phyloP scores from a whole-genome alignment of 108 stramenopile species.

The Cyclotella cryptica region DNA sequence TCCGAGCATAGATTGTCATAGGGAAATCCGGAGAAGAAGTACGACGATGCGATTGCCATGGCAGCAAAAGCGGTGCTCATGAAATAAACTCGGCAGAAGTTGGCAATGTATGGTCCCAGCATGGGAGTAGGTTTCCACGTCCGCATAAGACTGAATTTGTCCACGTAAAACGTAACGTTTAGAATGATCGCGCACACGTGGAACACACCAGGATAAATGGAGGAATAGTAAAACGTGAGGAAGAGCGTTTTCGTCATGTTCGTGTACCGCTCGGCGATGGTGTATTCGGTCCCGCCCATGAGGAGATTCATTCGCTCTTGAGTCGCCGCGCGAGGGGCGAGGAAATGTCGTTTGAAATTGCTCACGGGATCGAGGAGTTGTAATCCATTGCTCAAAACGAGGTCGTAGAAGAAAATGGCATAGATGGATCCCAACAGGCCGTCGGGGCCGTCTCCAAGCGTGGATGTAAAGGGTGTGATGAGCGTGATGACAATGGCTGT shows the following conservation, averaged over 20 bases:
- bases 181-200: slow-evolving; percentile 78
- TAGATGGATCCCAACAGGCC: slow-evolving; percentile 45
- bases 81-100: slow-evolving; percentile 79
- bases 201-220: slow-evolving; percentile 79
- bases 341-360: slow-evolving; percentile 73
- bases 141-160: slow-evolving; percentile 81
- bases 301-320: slow-evolving; percentile 84
- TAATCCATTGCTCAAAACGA: slow-evolving; percentile 68
- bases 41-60: slow-evolving; percentile 78
- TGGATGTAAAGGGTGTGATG: slow-evolving; percentile 82
- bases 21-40: slow-evolving; percentile 84
- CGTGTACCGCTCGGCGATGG: slow-evolving; percentile 82
- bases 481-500: slow-evolving; percentile 84
- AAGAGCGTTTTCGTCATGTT: slow-evolving; percentile 74
- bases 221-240: slow-evolving; percentile 78
- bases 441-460: slow-evolving; percentile 36
- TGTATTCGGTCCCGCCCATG: slow-evolving; percentile 78
- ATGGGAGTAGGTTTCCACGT: slow-evolving; percentile 81
- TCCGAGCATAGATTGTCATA: slow-evolving; percentile 85
- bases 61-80: slow-evolving; percentile 66
- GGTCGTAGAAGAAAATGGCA: slow-evolving; percentile 78
- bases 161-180: slow-evolving; percentile 73
- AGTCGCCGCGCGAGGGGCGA: slow-evolving; percentile 79
- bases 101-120: slow-evolving; percentile 68
- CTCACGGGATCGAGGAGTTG: slow-evolving; percentile 65